Base-by-base conservation (phyloP, 2,329 filamentous ascomycete genomes). In the Colletotrichum ledebouriae region DNA sequence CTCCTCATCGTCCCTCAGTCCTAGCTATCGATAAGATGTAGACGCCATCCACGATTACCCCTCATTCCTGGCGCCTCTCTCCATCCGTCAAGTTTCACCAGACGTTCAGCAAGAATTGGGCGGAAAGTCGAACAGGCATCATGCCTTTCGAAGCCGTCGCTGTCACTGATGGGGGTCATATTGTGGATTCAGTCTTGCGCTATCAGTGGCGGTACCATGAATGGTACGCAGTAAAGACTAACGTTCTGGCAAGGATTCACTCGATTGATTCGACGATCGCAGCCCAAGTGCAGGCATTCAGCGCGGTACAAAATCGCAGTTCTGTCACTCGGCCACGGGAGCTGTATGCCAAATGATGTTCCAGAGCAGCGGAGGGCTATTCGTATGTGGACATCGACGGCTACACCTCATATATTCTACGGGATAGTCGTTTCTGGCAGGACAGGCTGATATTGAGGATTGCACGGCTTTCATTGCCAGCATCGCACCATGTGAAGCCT, bases 51-150 rank as follows among this genome's bases (percentile, higher is more conserved):
- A 44, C 20, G 37, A 52, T 5, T 15, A 41, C 49, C 49, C 60
- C 63, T 59, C 39, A 52, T 55, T 47, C 42, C 58, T 62, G 25
- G 34, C 20, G 17, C 49, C 33, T 39, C 58, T 47, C 44, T 61
- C 42, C 42, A 17, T n/a, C 44, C 59, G 17, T 57, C 59, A 53
- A 44, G 59, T 67, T 63, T 63, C 64, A 58, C 41, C 42, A 34
- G 50, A 46, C 42, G 17, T 49, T 25, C 11, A 44, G 15, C 42
- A 62, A 34, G 33, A 49, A 49, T 20, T 50, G 55, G 29, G 29
- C 29, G 2, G 29, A 6, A 4, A 29, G 29, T 29, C 10, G 17
- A 50, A 57, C 58, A 62, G 44, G 63, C 59, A 57, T 60, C 29
- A 55, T 55, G 63, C 56, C 33, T 47, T 9, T 33, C 39, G 17